These are phyloP conservation scores for Salix exigua DNA, from an alignment of 345 rosid genomes.

Conservation along the genomic window DNA sequence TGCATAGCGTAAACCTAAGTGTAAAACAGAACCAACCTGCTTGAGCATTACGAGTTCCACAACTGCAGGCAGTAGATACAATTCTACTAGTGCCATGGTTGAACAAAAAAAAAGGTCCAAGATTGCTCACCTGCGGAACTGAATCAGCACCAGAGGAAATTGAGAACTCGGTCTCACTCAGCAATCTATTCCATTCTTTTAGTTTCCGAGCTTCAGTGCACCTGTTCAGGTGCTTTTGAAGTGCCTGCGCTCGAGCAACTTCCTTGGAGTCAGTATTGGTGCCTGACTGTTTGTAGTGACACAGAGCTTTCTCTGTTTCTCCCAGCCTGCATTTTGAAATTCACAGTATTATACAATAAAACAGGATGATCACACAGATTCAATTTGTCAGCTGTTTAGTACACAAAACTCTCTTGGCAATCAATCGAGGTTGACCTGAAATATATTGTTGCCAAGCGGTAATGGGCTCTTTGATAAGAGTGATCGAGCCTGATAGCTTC, in stretches of 20 bases:
- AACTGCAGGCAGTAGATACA: not conserved
- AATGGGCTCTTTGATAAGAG: conserved; percentile 60
- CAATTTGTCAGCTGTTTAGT: not conserved
- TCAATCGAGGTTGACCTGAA: conserved; percentile 34
- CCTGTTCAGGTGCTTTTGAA: conserved; percentile 35
- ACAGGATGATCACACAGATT: not conserved
- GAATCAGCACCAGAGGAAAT: conserved; percentile 56
- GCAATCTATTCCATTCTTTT: conserved; percentile 46
- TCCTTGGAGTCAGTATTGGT: conserved; percentile 30
- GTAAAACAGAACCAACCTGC: not conserved
- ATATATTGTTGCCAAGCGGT: conserved; percentile 57
- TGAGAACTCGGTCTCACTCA: conserved; percentile 42
- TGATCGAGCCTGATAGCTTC: conserved; percentile 72
- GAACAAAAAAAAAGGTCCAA: not conserved
- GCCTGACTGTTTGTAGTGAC: conserved; percentile 49
- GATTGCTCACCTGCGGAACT: conserved; percentile 50
- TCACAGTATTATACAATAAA: not conserved
- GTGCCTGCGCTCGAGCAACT: conserved; percentile 41
- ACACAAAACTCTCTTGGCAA: not conserved
- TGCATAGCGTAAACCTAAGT: conserved; percentile 52
- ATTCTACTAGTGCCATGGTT: not conserved
- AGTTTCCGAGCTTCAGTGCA: conserved; percentile 43
- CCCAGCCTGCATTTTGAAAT: conserved; percentile 48
- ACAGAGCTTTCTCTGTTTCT: conserved; percentile 54
- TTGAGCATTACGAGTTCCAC: not conserved